Evolutionary conservation across 257 asterid species (phyloP).

Genomic region (Lycium barbarum): DNA sequence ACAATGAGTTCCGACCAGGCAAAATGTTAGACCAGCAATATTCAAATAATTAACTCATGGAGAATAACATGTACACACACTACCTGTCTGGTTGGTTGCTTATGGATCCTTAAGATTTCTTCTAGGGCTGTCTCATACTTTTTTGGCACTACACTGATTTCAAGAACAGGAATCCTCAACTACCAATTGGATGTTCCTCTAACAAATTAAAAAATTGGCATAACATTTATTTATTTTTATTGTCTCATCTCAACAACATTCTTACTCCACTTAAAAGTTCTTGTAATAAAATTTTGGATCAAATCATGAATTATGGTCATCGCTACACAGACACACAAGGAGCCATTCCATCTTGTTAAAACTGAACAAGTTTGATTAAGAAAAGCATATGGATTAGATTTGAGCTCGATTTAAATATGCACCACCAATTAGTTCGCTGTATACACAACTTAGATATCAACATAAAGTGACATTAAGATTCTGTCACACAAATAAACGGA

Average conservation of each 20-base stretch:
- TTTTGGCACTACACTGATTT: not conserved
- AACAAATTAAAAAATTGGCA: not conserved
- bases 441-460: too few relatives aligned
- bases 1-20: not conserved
- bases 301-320: too few relatives aligned
- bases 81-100: slow-evolving; percentile 24
- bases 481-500: not conserved
- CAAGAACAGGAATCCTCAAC: slow-evolving; percentile 6
- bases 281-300: too few relatives aligned
- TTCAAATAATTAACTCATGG: slow-evolving; percentile 16
- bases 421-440: too few relatives aligned
- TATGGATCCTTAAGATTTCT: slow-evolving; percentile 18
- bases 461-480: not conserved
- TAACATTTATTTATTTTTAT: not conserved
- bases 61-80: slow-evolving; percentile 22
- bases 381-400: too few relatives aligned
- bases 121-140: not conserved
- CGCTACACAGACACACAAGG: too few relatives aligned
- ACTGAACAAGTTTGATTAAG: too few relatives aligned
- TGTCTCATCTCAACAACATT: not conserved
- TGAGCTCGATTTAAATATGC: too few relatives aligned
- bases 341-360: too few relatives aligned
- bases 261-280: not conserved
- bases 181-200: slow-evolving; percentile 8
- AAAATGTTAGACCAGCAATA: slow-evolving; percentile 21